Evolutionary conservation across 2,329 filamentous ascomycete species (phyloP), one percentile per base, ranked within the genome.

Genomic region (Phialophora verrucosa): DNA sequence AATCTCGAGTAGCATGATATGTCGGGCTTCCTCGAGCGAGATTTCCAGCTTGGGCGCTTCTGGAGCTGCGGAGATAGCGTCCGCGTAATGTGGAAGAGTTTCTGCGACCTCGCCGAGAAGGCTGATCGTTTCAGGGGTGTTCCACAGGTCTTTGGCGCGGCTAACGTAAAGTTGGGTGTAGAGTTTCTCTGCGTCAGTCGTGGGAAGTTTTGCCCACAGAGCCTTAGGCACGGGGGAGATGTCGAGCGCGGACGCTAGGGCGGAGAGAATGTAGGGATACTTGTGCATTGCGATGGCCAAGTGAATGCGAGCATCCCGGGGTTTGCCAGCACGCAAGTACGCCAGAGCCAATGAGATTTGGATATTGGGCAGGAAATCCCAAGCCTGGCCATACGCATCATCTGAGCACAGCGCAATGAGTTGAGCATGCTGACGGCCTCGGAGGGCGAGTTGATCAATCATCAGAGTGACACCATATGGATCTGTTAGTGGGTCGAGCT

Each of bases 121-220:
- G 4, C 83, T 80, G 3, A 85, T 88, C 14, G 87, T 87, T 73
- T 92, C 89, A 0, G 90, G 84, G 3, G 89, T 92, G 75, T 93
- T 93, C 93, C 93, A 97, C 3, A 96, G 81, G 72, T 94, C 91
- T 74, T 93, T 94, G 4, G 90, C 85, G 53, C 90, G 87, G 64
- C 87, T 83, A 31, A 92, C 84, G 75, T 97, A 97, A 2, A 96
- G 83, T 73, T 90, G 87, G 4, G 88, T 87, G 73, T 92, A 86
- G 44, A 97, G 85, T 63, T 86, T 83, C 70, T 92, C 86, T 54
- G 88, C 83, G 12, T 85, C 82, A 32, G 87, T 85, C 0, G 88
- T 84, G 4, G 91, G 87, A 73, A 87, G 84, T 67, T 89, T 85
- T 59, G 91, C 93, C 94, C 95, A 98, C 35, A 98, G 86, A 0